Conservation (phyloP, 768 basidiomycete species). For the Cytidiella melzeri region DNA sequence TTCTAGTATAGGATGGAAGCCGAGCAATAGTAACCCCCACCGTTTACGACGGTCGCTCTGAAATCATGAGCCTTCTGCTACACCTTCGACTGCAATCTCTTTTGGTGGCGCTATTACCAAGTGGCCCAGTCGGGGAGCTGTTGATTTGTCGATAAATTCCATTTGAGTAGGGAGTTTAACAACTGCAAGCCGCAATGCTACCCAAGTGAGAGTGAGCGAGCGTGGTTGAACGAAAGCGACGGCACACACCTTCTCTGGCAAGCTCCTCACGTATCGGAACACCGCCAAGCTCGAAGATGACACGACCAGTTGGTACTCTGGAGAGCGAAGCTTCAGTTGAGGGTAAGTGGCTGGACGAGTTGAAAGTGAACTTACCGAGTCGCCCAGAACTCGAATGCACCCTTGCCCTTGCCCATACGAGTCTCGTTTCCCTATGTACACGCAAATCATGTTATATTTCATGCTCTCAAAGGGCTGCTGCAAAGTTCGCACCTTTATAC, state of each 20-base stretch:
- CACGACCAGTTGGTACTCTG: slow-evolving; percentile 83
- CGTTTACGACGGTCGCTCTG: no score
- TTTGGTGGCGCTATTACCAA: slow-evolving; percentile 36
- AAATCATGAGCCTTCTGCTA: neutral
- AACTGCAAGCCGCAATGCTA: slow-evolving; percentile 84
- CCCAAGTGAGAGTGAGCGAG: neutral
- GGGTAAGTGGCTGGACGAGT: no score
- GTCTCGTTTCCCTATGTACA: slow-evolving; percentile 83
- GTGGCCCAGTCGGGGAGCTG: slow-evolving; percentile 72
- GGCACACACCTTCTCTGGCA: slow-evolving; percentile 74
- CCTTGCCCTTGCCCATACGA: slow-evolving; percentile 99
- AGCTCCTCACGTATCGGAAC: slow-evolving; percentile 85
- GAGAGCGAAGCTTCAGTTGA: no score
- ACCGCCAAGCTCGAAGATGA: slow-evolving; percentile 93
- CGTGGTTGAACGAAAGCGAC: slow-evolving; percentile 1
- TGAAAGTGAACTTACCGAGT: slow-evolving; percentile 59
- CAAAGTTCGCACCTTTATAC: slow-evolving; percentile 84
- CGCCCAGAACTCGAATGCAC: slow-evolving; percentile 96
- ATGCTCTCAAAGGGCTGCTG: neutral
- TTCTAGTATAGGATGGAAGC: no score
- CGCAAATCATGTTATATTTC: neutral
- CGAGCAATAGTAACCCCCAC: no score
- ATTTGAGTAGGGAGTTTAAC: slow-evolving; percentile 82
- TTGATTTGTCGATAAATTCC: slow-evolving; percentile 71
- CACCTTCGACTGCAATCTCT: neutral